Base-by-base conservation (phyloP, 768 basidiomycete genomes). In the Strobilomyces confusus region DNA sequence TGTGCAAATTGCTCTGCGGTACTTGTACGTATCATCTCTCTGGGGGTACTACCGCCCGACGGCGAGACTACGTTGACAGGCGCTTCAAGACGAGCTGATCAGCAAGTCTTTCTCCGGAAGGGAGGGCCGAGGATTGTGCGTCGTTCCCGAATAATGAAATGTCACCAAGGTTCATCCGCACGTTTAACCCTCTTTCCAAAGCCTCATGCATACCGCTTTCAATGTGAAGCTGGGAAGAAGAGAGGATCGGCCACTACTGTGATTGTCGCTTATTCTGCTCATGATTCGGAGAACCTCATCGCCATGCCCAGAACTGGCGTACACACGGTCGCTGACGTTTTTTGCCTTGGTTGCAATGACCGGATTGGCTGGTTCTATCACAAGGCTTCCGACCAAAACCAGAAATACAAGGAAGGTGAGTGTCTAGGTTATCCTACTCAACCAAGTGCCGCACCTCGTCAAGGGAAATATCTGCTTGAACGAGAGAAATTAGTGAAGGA, bases 391-490 rank as follows among this genome's bases (percentile, higher is more conserved):
- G 87, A 92, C 58, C 72, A 74, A 36, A 77, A 80, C 3, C 90
- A 92, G 79, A 90, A 86, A 65, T 92, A 92, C 65, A 92, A 92
- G 68, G 90, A 92, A 80, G 86, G 89, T 82, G 32, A 36, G 78
- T 26, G 13, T 54, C 6, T 6, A 3, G 30, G 25, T 1, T 15
- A 40, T 37, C 22, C 9, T 11, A 19, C 45, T 60, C 9, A 9
- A 33, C 20, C n/a, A 30, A 12, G 30, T 36, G 29, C 34, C 25
- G 13, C 25, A 9, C 41, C 42, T 11, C n/a, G 33, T 15, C 25
- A 49, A 92, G 89, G 87, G 13, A 92, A 92, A 67, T 92, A 87
- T 64, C 73, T 92, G 9, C 73, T 92, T 30, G 89, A 92, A 65
- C 77, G 85, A 42, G 89, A 91, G 75, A 86, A 81, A 63, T 69